phyloP scores from a whole-genome alignment of 2,329 filamentous ascomycete species.

The Chaetothyriales sp. region DNA sequence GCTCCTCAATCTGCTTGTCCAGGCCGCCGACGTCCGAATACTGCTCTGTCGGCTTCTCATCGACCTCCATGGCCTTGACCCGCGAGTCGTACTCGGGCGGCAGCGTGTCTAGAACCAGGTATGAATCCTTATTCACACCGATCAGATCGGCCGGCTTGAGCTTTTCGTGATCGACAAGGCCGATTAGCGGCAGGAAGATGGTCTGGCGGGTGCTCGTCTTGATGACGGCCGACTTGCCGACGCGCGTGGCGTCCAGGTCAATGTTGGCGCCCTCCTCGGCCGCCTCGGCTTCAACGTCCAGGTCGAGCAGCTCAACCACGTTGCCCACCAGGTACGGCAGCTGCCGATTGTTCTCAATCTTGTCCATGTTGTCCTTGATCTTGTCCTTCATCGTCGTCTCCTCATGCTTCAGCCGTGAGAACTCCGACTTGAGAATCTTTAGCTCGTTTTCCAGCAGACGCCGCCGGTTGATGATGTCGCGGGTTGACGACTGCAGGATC shows the following conservation, averaged over 20 bases:
- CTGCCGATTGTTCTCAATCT: conserved; percentile 98
- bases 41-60: conserved; percentile 98
- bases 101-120: conserved; percentile 88
- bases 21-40: conserved; percentile 95
- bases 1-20: conserved; percentile 97
- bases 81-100: conserved; percentile 97
- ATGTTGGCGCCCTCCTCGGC: conserved; percentile 98
- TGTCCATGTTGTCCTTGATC: conserved; percentile 97
- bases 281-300: conserved; percentile 90
- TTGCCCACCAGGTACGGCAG: conserved; percentile 96
- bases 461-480: conserved; percentile 82
- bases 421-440: conserved; percentile 97
- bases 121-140: conserved; percentile 97
- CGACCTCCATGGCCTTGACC: conserved; percentile 99
- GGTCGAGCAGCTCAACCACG: conserved; percentile 89
- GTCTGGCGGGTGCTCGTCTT: conserved; percentile 98
- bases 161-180: conserved; percentile 85
- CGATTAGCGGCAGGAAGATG: conserved; percentile 94
- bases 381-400: conserved; percentile 94
- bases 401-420: conserved; percentile 83
- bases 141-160: conserved; percentile 94
- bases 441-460: conserved; percentile 93
- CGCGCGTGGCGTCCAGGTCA: conserved; percentile 86
- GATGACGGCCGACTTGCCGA: conserved; percentile 97
- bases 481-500: conserved; percentile 80